phyloP scores from a whole-genome alignment of 352 stramenopile genomes.

The Peronospora farinosa region DNA sequence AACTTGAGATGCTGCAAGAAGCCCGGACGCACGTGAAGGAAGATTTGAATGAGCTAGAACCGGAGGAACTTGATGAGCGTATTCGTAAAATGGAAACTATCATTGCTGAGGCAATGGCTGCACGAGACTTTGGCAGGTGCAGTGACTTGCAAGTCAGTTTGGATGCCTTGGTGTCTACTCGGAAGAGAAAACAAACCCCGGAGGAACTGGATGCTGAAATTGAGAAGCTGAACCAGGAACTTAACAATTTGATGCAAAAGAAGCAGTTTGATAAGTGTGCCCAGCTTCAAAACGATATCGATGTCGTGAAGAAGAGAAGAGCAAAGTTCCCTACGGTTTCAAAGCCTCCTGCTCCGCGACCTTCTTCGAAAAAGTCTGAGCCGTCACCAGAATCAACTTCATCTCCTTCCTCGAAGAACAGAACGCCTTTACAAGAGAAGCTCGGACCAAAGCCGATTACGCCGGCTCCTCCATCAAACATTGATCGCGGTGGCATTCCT shows the following conservation, averaged over 20 bases:
- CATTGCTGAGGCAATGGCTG: slow-evolving; percentile 72
- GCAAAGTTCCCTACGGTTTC: slow-evolving; percentile 43
- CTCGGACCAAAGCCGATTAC: slow-evolving; percentile 12
- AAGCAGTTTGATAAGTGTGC: slow-evolving; percentile 86
- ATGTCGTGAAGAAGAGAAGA: slow-evolving; percentile 63
- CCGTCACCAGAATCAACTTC: slow-evolving; percentile 23
- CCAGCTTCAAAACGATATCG: slow-evolving; percentile 80
- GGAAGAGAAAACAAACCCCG: slow-evolving; percentile 84
- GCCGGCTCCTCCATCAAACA: slow-evolving; percentile 28
- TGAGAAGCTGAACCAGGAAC: slow-evolving; percentile 55
- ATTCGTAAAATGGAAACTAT: slow-evolving; percentile 58
- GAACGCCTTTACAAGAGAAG: slow-evolving; percentile 12
- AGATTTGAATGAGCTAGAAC: slow-evolving; percentile 81
- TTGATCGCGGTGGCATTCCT: slow-evolving; percentile 27
- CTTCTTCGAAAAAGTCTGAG: slow-evolving; percentile 32
- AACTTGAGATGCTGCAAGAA: slow-evolving; percentile 73
- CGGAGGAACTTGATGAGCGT: slow-evolving; percentile 73
- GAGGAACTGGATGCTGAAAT: slow-evolving; percentile 81
- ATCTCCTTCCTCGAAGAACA: slow-evolving; percentile 24
- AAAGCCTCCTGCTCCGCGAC: slow-evolving; percentile 29
- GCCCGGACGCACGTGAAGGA: slow-evolving; percentile 71
- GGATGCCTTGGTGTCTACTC: slow-evolving; percentile 55
- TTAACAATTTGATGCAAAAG: slow-evolving; percentile 60
- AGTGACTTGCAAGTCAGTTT: slow-evolving; percentile 61
- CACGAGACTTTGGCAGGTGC: slow-evolving; percentile 76